Conservation (phyloP, 2,329 filamentous ascomycete genomes). For the Penicillium glabrum region DNA sequence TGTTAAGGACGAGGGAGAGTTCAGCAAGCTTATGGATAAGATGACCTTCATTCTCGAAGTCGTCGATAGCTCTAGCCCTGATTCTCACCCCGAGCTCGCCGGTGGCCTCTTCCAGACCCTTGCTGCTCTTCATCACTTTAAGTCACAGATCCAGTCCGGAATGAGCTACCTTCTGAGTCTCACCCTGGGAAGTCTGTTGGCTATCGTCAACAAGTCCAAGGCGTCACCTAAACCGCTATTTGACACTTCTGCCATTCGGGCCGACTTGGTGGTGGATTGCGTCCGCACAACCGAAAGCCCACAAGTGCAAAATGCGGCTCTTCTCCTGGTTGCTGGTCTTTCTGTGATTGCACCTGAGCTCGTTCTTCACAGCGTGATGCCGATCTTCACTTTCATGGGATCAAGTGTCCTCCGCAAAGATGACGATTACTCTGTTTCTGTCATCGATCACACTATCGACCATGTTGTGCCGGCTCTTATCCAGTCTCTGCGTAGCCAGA, state of each 20-base stretch:
- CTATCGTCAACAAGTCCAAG: constrained; percentile 78
- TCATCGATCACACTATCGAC: constrained; percentile 90
- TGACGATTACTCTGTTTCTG: constrained; percentile 95
- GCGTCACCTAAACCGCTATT: constrained; percentile 52
- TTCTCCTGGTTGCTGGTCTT: constrained; percentile 82
- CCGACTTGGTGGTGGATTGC: constrained; percentile 89
- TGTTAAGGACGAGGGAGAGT: constrained; percentile 62
- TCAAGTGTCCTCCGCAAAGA: constrained; percentile 86
- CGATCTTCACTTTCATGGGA: constrained; percentile 98
- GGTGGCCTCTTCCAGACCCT: constrained; percentile 78
- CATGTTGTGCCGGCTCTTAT: constrained; percentile 92
- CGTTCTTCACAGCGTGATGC: constrained; percentile 96
- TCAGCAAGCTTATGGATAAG: constrained; percentile 68
- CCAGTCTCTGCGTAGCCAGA: constrained; percentile 74
- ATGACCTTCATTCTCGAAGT: constrained; percentile 87
- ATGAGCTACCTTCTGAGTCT: constrained; percentile 87
- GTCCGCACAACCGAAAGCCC: constrained; percentile 88
- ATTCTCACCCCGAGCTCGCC: constrained; percentile 71
- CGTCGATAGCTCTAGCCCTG: constrained; percentile 76
- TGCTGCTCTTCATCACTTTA: constrained; percentile 83
- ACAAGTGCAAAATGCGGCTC: constrained; percentile 87
- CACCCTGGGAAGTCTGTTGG: constrained; percentile 75
- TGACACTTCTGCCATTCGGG: constrained; percentile 76
- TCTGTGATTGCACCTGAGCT: constrained; percentile 86
- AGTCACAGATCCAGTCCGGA: constrained; percentile 77